A percentile compares a stretch with the other conserved stretches of the same genome.
These are phyloP conservation scores for Rhodotorula sp. DNA, from an alignment of 1,284 basidiomycete species.

Conservation along the genomic window DNA sequence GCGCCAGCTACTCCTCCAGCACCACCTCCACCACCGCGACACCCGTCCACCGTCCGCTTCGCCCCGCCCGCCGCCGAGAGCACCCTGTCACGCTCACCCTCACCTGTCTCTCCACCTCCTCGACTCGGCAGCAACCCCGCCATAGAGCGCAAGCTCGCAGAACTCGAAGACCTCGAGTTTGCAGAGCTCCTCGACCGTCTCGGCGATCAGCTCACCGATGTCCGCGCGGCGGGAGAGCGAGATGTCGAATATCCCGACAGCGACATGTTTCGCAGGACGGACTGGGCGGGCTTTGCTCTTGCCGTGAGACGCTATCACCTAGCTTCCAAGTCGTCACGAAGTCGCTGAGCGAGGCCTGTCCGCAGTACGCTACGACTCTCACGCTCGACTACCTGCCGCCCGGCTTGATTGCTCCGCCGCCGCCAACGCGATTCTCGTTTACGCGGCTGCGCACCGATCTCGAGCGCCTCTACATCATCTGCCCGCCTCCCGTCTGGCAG, in stretches of 20 bases:
- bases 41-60: neutral
- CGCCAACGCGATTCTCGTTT: conserved; percentile 10
- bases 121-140: neutral
- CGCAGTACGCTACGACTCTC: conserved; percentile 11
- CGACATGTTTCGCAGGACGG: conserved; percentile 1
- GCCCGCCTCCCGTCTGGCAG: conserved; percentile 16
- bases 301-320: too few relatives aligned
- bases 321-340: too few relatives aligned
- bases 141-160: conserved; percentile 13
- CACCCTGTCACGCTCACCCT: neutral
- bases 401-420: conserved; percentile 14
- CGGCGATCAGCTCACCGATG: conserved; percentile 22
- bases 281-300: too few relatives aligned
- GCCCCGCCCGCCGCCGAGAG: neutral
- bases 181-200: conserved; percentile 24
- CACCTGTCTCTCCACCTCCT: neutral
- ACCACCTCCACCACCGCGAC: neutral
- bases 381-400: conserved; percentile 5
- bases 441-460: conserved; percentile 14
- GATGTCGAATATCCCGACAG: conserved; percentile 10
- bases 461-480: conserved; percentile 32
- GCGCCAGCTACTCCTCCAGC: neutral
- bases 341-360: too few relatives aligned
- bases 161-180: conserved; percentile 34
- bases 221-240: conserved; percentile 4